phyloP scores from a whole-genome alignment of 805 yeast genomes.

The Myxozyma mucilagina region DNA sequence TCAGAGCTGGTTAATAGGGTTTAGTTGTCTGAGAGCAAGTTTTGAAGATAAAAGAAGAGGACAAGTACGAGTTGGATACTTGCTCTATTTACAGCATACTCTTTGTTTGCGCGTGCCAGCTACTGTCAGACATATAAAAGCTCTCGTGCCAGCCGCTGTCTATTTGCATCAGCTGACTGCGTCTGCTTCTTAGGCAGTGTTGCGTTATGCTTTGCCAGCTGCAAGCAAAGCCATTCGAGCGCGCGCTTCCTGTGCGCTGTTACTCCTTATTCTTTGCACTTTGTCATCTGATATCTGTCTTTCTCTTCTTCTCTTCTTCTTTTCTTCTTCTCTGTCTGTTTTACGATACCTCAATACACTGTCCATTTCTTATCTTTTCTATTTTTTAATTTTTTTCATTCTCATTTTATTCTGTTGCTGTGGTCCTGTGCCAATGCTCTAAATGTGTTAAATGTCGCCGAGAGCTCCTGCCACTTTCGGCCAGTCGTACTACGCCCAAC shows the following conservation, averaged over 20 bases:
- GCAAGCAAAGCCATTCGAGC: not conserved
- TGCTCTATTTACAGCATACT: too few species aligned
- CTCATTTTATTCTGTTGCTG: not conserved
- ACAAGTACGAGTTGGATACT: too few species aligned
- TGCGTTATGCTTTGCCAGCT: too few species aligned
- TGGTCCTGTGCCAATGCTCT: not conserved
- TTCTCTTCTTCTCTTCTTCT: not conserved
- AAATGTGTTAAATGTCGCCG: not conserved
- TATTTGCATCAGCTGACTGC: too few species aligned
- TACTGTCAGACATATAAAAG: too few species aligned
- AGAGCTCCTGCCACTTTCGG: not conserved
- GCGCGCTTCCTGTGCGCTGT: not conserved
- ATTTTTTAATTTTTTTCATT: not conserved
- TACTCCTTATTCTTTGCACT: not conserved
- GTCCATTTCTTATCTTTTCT: not conserved
- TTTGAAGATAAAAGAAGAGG: too few species aligned
- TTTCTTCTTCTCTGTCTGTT: not conserved
- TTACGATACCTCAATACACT: not conserved
- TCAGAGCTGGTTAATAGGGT: too few species aligned
- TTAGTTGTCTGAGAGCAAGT: too few species aligned
- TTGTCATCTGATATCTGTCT: too few species aligned
- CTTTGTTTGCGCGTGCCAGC: too few species aligned
- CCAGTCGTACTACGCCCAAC: not conserved
- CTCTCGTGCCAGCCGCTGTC: too few species aligned
- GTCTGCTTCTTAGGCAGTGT: too few species aligned